Base-by-base conservation (phyloP, 148 eudicot genomes). In the Rhododendron henanense region DNA sequence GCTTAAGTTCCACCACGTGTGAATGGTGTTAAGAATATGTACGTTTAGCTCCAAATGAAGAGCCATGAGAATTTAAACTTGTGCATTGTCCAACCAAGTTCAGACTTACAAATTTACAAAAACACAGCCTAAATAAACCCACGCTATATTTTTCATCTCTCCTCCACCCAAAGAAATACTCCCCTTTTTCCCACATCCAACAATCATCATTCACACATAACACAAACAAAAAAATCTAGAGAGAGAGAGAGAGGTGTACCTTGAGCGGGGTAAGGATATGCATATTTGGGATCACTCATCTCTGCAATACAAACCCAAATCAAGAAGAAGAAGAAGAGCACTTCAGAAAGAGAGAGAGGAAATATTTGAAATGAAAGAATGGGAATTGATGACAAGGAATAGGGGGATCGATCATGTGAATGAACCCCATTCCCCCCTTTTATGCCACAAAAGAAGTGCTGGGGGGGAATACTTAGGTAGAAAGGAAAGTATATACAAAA, bases 261-360 rank as follows among this genome's bases (percentile, higher is more conserved):
- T 74, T 75, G 79, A 39, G 47, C 79, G 39, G 79, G 79, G 79
- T 75, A 75, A 6, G 79, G 79, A 75, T 75, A 75, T 35, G 47
- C 79, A 75, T 75, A 75, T 39, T 18, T 75, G 10, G 79, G 79
- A 8, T 75, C 79, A 18, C 25, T 75, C 79, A 75, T 75, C 45
- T 75, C 11, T 75, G 47, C 25, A 75, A 75, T 44, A 2, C 79
- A 39, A 37, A 75, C n/a, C 45, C 79, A 75, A 15, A 75, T 16
- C 45, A 16, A 75, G 47, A 37, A 75, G 18, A 75, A 16, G 21
- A 18, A 15, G 19, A 18, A 16, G 78, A 35, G 23, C 61, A 5
- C 0, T 4, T 41, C 44, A 41, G 44, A 74, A 11, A 69, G 41
- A 73, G 77, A 71, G 77, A 73, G 77, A 28, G 16, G 44, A 33